Percentiles rank a stretch among this genome's conserved stretches.
phyloP scores from a whole-genome alignment of 805 yeast species.

The Tetrapisispora arboricola region DNA sequence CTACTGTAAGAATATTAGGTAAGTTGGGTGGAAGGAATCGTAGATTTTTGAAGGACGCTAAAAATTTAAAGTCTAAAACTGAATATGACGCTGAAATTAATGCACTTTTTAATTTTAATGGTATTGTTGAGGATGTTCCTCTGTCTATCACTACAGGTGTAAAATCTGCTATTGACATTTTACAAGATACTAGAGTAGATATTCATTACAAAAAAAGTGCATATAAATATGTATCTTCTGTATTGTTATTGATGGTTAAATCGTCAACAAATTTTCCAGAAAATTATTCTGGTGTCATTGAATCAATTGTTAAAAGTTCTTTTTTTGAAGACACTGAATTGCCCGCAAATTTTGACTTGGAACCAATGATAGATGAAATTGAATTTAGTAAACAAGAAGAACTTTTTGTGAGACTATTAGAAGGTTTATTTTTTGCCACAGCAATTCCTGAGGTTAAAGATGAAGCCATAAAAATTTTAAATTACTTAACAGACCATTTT shows the following conservation, averaged over 20 bases:
- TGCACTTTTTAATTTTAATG: constrained; percentile 62
- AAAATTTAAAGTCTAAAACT: constrained; percentile 46
- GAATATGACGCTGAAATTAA: constrained; percentile 56
- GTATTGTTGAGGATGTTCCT: constrained; percentile 50
- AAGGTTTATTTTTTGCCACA: constrained; percentile 63
- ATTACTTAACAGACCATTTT: constrained; percentile 66
- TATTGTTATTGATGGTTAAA: constrained; percentile 55
- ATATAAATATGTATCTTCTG: constrained; percentile 55
- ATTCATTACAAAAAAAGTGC: constrained; percentile 68
- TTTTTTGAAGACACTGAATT: constrained; percentile 17
- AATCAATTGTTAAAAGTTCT: constrained; percentile 39
- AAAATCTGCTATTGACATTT: constrained; percentile 60
- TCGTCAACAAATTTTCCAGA: constrained; percentile 33
- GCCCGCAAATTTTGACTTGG: constrained; percentile 31
- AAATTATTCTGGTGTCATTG: constrained; percentile 34
- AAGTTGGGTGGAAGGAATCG: constrained; percentile 95
- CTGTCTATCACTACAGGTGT: constrained; percentile 79
- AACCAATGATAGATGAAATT: constrained; percentile 37
- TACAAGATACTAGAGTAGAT: constrained; percentile 52
- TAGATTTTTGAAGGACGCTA: constrained; percentile 67
- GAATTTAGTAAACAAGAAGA: constrained; percentile 53
- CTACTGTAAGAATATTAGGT: constrained; percentile 86
- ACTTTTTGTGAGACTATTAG: constrained; percentile 52
- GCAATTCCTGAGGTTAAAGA: constrained; percentile 62
- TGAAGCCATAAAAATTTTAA: constrained; percentile 53